phyloP scores from a whole-genome alignment of 495 filamentous ascomycete species.

The Coniosporium apollinis region DNA sequence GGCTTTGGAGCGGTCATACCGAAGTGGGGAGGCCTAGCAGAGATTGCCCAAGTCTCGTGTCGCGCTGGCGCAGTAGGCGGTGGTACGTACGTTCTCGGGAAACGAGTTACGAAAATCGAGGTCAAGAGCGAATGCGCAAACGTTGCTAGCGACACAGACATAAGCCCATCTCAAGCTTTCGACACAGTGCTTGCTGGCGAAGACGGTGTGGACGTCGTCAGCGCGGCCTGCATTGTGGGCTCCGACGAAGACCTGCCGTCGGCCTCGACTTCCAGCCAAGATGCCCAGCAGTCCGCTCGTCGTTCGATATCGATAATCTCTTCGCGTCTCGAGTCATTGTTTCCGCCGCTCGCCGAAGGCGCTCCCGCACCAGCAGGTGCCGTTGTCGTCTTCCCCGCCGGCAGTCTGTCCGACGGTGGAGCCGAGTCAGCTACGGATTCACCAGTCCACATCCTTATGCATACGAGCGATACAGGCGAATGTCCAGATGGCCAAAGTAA shows the following conservation, averaged over 20 bases:
- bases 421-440: slow-evolving; percentile 17
- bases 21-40: slow-evolving; percentile 86
- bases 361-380: slow-evolving; percentile 56
- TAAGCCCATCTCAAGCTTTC: no score
- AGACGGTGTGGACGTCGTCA: background rate
- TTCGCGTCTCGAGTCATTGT: slow-evolving; percentile 46
- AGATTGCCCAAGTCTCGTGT: slow-evolving; percentile 83
- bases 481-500: slow-evolving; percentile 79
- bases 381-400: slow-evolving; percentile 51
- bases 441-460: slow-evolving; percentile 57
- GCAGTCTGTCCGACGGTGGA: slow-evolving; percentile 19
- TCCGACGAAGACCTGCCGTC: background rate
- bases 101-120: slow-evolving; percentile 34
- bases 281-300: slow-evolving; percentile 3
- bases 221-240: background rate
- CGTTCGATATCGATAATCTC: slow-evolving; percentile 47
- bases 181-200: background rate
- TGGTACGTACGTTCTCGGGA: slow-evolving; percentile 71
- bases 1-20: slow-evolving; percentile 74
- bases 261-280: background rate
- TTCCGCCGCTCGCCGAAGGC: slow-evolving; percentile 56
- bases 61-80: slow-evolving; percentile 86
- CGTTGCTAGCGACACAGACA: no score
- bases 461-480: slow-evolving; percentile 77
- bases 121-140: slow-evolving; percentile 6